phyloP scores from a whole-genome alignment of 495 filamentous ascomycete genomes.

The Jackrogersella minutella region DNA sequence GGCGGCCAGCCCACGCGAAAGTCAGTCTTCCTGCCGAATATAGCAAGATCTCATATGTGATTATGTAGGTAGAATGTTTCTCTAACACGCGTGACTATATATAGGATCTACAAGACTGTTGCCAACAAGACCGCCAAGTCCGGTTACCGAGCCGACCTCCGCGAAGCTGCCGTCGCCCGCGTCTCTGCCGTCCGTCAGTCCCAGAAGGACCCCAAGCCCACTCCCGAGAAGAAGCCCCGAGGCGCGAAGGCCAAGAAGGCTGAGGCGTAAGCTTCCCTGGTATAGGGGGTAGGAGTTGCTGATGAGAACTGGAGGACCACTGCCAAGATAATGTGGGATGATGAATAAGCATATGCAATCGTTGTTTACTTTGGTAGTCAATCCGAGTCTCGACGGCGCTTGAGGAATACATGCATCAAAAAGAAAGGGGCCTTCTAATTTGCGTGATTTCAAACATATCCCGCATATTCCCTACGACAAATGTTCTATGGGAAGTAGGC shows the following conservation, averaged over 20 bases:
- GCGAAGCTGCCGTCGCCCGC: conserved; percentile 84
- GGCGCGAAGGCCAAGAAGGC: conserved; percentile 84
- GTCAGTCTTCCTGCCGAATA: conserved; percentile 62
- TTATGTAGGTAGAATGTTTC: conserved; percentile 23
- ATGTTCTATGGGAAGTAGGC: neutral
- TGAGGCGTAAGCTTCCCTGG: conserved; percentile 33
- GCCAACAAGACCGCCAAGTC: conserved; percentile 80
- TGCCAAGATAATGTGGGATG: conserved; percentile 33
- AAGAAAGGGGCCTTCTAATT: neutral
- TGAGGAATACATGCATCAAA: conserved; percentile 12
- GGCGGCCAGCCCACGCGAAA: conserved; percentile 76
- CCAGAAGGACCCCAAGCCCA: conserved; percentile 79
- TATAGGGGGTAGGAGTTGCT: conserved; percentile 17
- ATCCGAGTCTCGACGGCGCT: conserved; percentile 18
- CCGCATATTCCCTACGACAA: neutral
- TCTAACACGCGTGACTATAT: conserved; percentile 34
- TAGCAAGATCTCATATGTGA: neutral
- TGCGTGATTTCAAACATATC: conserved; percentile 33
- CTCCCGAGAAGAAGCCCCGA: conserved; percentile 74
- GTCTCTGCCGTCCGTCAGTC: conserved; percentile 84
- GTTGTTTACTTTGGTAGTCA: conserved; percentile 36
- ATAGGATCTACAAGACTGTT: conserved; percentile 86
- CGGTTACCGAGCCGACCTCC: conserved; percentile 87
- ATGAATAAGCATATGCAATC: conserved; percentile 34
- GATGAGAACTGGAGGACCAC: conserved; percentile 19